Evolutionary conservation across 345 rosid genomes (phyloP), one percentile per base, ranked within the genome.

Genomic region (Euphorbia tirucalli): DNA sequence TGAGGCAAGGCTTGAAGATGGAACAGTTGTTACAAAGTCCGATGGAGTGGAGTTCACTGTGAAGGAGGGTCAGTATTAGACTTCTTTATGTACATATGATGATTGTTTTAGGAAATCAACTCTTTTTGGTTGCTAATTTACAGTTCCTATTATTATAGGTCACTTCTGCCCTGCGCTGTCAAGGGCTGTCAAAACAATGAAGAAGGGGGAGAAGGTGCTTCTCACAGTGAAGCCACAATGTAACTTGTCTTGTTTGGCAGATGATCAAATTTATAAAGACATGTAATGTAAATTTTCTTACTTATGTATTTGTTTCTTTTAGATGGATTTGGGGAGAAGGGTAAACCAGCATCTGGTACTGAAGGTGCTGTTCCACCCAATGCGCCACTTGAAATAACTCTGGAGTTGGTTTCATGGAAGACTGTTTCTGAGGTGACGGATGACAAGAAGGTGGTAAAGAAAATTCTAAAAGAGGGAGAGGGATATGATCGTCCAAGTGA

Each of bases 281-380:
- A 28, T 14, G 19, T 66, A 27, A 4, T n/a, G 13, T 55, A 19
- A 43, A 19, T 11, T 22, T 48, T 46, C 43, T 81, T 50, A 72
- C 15, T 7, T 30, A 30, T 2, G 3, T 39, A 11, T 77, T 69
- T 69, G 54, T 35, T 54, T 35, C n/a, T 16, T 11, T 48, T n/a
- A 96, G 98, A 93, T 85, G 97, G 99, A 64, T 96, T 93, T 71
- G 97, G 96, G 48, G 97, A 88, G 85, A 88, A 86, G 74, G 98
- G 99, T 7, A 90, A 83, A 75, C 81, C 83, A 5, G 89, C 85
- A 5, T 37, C 81, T 15, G 86, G 65, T 60, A 80, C 72, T 78
- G 89, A 85, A 77, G 84, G 75, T 72, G 88, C 93, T 0, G 86
- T 95, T 76, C 98, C 96, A 9, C 97, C 94, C 19, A 95, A 89